Evolutionary conservation across 2,329 filamentous ascomycete genomes (phyloP).

Genomic region (Cytospora leucostoma): DNA sequence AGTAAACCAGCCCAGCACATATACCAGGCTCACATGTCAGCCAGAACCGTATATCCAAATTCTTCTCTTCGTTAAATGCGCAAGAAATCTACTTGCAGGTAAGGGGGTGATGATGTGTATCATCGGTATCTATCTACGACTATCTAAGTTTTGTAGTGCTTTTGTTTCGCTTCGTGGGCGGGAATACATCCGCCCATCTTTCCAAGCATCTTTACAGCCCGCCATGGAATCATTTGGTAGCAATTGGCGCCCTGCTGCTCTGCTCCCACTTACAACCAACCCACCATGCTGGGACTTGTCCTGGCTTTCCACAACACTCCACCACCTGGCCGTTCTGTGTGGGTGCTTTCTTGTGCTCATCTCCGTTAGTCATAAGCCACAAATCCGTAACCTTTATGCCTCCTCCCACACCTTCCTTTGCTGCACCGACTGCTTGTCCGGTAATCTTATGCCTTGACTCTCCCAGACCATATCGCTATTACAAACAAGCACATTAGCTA

Average conservation of each 20-base stretch:
- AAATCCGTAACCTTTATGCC: not conserved
- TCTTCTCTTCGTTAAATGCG: not conserved
- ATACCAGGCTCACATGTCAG: not conserved
- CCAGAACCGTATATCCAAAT: not conserved
- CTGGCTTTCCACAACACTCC: not conserved
- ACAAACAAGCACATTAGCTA: not conserved
- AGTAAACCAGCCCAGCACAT: not conserved
- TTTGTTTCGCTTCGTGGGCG: not conserved
- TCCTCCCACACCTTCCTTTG: not conserved
- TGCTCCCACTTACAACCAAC: not conserved
- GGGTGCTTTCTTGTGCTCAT: not conserved
- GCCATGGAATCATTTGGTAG: slow-evolving; percentile 3
- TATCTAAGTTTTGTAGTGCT: slow-evolving; percentile 24
- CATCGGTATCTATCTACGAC: slow-evolving; percentile 29
- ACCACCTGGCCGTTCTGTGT: not conserved
- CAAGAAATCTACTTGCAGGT: slow-evolving; percentile 8
- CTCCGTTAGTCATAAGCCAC: no score
- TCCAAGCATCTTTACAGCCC: not conserved
- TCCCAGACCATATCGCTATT: not conserved
- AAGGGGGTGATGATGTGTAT: slow-evolving; percentile 26
- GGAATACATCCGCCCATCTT: slow-evolving; percentile 7
- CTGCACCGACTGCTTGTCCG: not conserved
- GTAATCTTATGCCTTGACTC: not conserved
- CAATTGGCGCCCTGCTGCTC: slow-evolving; percentile 1
- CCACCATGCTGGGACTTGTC: not conserved